Base-by-base conservation (phyloP, 1,139 yeast species). In the Eremothecium sinecaudum region DNA sequence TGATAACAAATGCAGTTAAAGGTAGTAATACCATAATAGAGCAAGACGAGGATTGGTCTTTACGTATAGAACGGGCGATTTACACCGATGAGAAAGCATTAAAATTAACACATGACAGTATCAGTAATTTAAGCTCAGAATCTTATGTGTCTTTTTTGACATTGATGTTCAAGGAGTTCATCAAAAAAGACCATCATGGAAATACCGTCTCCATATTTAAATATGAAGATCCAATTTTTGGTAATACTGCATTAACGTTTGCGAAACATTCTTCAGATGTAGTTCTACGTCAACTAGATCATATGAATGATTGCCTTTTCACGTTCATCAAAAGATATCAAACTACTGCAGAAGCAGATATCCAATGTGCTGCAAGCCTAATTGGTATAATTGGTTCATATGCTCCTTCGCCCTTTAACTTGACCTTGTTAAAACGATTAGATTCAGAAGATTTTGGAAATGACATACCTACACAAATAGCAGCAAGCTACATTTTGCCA, bases 41-140 rank as follows among this genome's bases (percentile, higher is more conserved):
- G 0, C 59, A 69, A 14, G 94, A 83, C 53, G 81, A 77, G 43
- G 78, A 80, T 33, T 86, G 95, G 95, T 64, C 66, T 4, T 60
- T 71, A 0, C 67, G 90, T 47, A 51, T 82, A 18, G 86, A 79
- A n/a, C 80, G 75, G 37, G 83, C 92, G 0, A 39, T 81, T 5
- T 79, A 73, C 32, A 62, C 70, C 26, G 93, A 84, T 48, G 65
- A 64, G 2, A 52, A 49, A 1, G 82, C 81, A 1, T 60, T 73
- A 23, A 28, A 39, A 0, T 50, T 62, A 3, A 55, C 78, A 4
- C 42, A 47, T 7, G 33, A 42, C 4, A 41, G 53, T 12, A 37
- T 65, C 9, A 34, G 23, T n/a, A 24, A 32, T 16, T 15, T 40
- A 2, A 40, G 43, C 10, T 43, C 34, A 9, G 43, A 45, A 3